Percentiles rank a stretch among this genome's conserved stretches.
Conservation (phyloP, 2,329 filamentous ascomycete species). For the Emergomyces pasteurianus region DNA sequence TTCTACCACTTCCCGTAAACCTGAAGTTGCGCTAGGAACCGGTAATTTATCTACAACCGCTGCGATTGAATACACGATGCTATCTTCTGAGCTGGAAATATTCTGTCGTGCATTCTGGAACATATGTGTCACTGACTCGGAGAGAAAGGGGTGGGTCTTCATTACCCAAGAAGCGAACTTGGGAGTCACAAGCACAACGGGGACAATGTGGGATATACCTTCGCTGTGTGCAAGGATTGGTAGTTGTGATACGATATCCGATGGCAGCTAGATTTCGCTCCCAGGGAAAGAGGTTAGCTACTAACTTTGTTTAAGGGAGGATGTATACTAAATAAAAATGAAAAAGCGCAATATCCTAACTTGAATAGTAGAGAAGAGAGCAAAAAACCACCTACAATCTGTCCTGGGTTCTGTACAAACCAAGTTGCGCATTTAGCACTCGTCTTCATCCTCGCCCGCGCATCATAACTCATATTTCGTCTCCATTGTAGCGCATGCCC, state of each 20-base stretch:
- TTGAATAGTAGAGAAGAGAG: background rate
- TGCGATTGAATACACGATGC: slow-evolving; percentile 18
- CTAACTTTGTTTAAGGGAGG: background rate
- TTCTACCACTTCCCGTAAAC: background rate
- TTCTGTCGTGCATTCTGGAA: slow-evolving; percentile 10
- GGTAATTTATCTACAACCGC: slow-evolving; percentile 29
- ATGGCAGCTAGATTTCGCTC: slow-evolving; percentile 14
- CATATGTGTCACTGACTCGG: slow-evolving; percentile 19
- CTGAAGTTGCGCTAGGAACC: slow-evolving; percentile 3
- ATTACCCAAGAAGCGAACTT: slow-evolving; percentile 28
- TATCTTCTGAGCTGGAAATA: slow-evolving; percentile 2
- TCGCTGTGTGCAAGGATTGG: slow-evolving; percentile 11
- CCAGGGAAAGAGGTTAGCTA: background rate
- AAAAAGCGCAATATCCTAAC: background rate
- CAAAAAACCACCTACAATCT: background rate
- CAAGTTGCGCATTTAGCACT: background rate
- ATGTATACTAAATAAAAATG: background rate
- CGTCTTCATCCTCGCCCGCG: background rate
- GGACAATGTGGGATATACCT: slow-evolving; percentile 13
- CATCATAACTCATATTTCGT: background rate
- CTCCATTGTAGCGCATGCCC: background rate
- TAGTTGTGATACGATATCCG: slow-evolving; percentile 20
- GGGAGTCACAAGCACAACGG: slow-evolving; percentile 27
- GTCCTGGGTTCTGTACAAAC: background rate
- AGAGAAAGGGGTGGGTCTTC: slow-evolving; percentile 20